phyloP scores from a whole-genome alignment of 352 stramenopile genomes.

The Lagenidium sp. region DNA sequence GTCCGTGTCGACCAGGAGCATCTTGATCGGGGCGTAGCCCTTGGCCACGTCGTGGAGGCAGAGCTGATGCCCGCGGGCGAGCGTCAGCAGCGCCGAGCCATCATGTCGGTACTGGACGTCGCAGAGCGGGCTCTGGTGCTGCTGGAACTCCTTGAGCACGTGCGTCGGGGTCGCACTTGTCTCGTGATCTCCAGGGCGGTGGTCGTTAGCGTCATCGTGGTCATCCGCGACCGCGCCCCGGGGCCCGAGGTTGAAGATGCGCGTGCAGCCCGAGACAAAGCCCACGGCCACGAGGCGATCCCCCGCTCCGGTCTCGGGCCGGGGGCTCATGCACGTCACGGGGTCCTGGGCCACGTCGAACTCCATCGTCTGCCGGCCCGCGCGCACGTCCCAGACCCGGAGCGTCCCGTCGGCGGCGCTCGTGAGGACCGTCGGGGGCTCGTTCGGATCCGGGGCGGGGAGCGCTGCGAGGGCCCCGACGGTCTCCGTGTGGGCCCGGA shows the following conservation, averaged over 20 bases:
- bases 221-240: neutral
- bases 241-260: slow-evolving; percentile 84
- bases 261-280: slow-evolving; percentile 73
- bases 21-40: slow-evolving; percentile 54
- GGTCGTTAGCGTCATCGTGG: neutral
- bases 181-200: too few species aligned
- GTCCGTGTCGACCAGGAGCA: slow-evolving; percentile 41
- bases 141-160: slow-evolving; percentile 70
- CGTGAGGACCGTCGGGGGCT: slow-evolving; percentile 27
- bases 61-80: slow-evolving; percentile 40
- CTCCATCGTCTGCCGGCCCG: slow-evolving; percentile 69
- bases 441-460: slow-evolving; percentile 11
- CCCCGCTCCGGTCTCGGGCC: slow-evolving; percentile 6
- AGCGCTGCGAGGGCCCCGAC: slow-evolving; percentile 31
- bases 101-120: slow-evolving; percentile 42
- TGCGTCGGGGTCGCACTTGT: slow-evolving; percentile 1
- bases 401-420: slow-evolving; percentile 70
- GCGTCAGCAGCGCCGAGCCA: slow-evolving; percentile 37
- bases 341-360: slow-evolving; percentile 67
- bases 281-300: slow-evolving; percentile 51
- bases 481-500: slow-evolving; percentile 61
- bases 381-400: slow-evolving; percentile 68
- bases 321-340: slow-evolving; percentile 52
- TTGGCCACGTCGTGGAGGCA: slow-evolving; percentile 47
- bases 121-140: slow-evolving; percentile 70